Base-by-base conservation (phyloP, 2,329 filamentous ascomycete genomes). In the Botrytis fragariae region DNA sequence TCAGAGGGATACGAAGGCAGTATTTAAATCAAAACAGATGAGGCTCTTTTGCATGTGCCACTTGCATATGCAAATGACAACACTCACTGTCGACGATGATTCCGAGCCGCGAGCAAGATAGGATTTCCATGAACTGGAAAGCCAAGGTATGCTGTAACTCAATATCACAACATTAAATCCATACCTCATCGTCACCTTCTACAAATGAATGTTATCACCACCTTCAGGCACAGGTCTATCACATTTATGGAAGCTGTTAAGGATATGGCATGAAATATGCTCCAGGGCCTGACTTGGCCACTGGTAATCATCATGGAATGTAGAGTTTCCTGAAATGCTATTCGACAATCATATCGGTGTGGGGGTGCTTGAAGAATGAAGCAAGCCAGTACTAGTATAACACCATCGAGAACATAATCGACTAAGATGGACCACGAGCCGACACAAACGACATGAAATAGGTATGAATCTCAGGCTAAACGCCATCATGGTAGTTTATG, bases 381-480 rank as follows among this genome's bases (percentile, higher is more conserved):
- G 39, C 32, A 44, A 45, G 25, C 14, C 18, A 42, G 51, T 25
- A 44, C 61, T 37, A 68, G 51, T 29, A 68, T 68, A 68, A 68
- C 48, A 68, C 48, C 48, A 68, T 68, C 51, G 20, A 35, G 39
- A 39, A 25, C 29, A 5, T 5, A 22, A 60, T 48, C 51, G 18
- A 48, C 29, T 57, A 39, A n/a, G 32, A 35, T n/a, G 32, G 22
- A 39, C 37, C 51, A 68, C 54, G 51, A 72, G 39, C 51, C 65
- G 48, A 69, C 37, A n/a, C 14, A 57, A 25, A 39, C 51, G 45
- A 59, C 29, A 37, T 37, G 22, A 39, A 45, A 59, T 39, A 10
- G 44, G 44, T 54, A 59, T n/a, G 18, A 59, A 69, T 60, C 59
- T 68, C 71, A 72, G 71, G 71, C 71, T 72, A 67, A 72, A 69